Evolutionary conservation across 768 basidiomycete genomes (phyloP), one percentile per base, ranked within the genome.

Genomic region (Amanita molliuscula): DNA sequence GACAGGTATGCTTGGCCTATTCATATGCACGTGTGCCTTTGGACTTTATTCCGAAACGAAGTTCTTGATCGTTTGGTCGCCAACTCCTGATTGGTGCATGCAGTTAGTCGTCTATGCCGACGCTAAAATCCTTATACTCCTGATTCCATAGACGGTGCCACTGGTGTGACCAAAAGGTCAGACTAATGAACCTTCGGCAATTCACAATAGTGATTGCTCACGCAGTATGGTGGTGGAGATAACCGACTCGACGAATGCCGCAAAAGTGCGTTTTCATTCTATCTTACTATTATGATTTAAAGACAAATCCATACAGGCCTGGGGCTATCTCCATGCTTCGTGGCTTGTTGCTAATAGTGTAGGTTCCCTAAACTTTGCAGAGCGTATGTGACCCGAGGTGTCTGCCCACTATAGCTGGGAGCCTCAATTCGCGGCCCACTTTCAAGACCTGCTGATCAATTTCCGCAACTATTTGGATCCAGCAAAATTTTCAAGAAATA

Each of bases 11-110:
- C 62, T 75, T 20, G 86, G 85, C 3, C 58, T 86, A 15, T 77
- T 80, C 0, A 28, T 75, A 10, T 85, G 82, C 0, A 86, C 88
- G 80, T 80, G 76, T 48, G 78, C 75, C 61, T 87, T 88, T 54
- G 87, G 86, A 20, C 62, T 89, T 10, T 85, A 3, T 37, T 20
- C 18, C n/a, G 16, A 18, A 37, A 37, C 36, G 7, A 18, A 0
- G 16, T 0, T 37, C n/a, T 37, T 37, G 18, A 37, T 5, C 31
- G 10, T 31, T 31, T 31, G 31, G 11, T 20, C 83, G 82, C 57
- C 83, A 84, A 52, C 69, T 72, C 54, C 62, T 87, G 28, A 83
- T 81, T 52, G 86, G 85, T 18, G 84, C 84, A 13, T 61, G 86
- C 40, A 84, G 86, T 67, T 75, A 38, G 71, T 37, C n/a, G n/a